Evolutionary conservation across 257 asterid genomes (phyloP).

Genomic region (Euphrasia confusa): DNA sequence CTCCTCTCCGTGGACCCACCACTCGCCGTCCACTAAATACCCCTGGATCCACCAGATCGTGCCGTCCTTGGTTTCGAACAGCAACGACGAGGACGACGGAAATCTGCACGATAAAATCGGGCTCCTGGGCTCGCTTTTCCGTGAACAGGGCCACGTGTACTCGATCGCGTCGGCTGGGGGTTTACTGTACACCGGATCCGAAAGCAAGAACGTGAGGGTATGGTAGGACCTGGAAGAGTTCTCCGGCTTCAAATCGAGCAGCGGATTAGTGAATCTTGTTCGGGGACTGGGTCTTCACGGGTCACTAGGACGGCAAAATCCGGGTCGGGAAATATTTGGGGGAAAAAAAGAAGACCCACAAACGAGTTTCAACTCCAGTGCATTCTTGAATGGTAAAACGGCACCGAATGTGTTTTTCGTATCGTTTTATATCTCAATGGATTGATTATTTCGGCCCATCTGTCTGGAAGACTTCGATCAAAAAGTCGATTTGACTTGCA

Average conservation of each 20-base stretch:
- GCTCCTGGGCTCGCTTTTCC: too few relatives aligned
- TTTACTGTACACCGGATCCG: too few relatives aligned
- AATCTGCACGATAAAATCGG: conserved; percentile 15
- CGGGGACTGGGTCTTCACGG: conserved; percentile 57
- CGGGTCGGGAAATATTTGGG: conserved; percentile 65
- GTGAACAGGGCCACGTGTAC: too few relatives aligned
- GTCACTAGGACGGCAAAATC: conserved; percentile 84
- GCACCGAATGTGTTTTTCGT: too few relatives aligned
- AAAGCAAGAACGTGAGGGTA: too few relatives aligned
- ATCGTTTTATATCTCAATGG: too few relatives aligned
- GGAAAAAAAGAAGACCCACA: conserved; percentile 29
- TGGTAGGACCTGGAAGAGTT: too few relatives aligned
- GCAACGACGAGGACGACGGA: neutral
- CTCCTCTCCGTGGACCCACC: conserved; percentile 71
- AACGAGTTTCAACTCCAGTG: conserved; percentile 27
- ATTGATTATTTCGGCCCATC: conserved; percentile 31
- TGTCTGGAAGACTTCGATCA: conserved; percentile 93
- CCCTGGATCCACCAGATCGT: conserved; percentile 62
- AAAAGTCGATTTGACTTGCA: conserved; percentile 88
- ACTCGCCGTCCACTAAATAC: conserved; percentile 60
- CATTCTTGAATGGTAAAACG: too few relatives aligned
- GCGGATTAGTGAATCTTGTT: conserved; percentile 47
- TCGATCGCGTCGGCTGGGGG: too few relatives aligned
- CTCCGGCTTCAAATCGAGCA: too few relatives aligned
- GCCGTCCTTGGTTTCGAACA: neutral